Evolutionary conservation across 345 rosid species (phyloP).

Genomic region (Mercurialis annua): DNA sequence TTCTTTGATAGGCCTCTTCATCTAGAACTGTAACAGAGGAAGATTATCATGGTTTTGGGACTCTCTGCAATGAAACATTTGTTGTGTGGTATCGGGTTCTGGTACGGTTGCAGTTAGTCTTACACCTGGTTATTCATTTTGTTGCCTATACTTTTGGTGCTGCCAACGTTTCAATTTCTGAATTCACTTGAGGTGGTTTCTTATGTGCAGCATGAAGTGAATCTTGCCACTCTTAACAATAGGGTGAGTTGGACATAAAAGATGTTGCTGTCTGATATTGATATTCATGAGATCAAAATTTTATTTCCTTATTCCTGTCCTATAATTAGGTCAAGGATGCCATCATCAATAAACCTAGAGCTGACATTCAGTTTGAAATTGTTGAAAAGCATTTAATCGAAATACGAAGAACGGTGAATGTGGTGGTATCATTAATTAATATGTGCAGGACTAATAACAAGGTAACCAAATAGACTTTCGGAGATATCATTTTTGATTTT

Average conservation of each 20-base stretch:
- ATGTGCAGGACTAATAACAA: conserved; percentile 63
- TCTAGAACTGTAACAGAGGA: conserved; percentile 36
- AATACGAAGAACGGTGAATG: conserved; percentile 56
- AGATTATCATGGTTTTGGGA: conserved; percentile 48
- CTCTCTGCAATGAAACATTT: conserved; percentile 63
- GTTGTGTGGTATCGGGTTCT: conserved; percentile 67
- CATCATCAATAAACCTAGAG: conserved; percentile 36
- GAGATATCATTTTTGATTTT: conserved; percentile 6
- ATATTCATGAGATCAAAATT: conserved; percentile 1
- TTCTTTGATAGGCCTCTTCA: conserved; percentile 44
- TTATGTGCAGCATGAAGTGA: conserved; percentile 69
- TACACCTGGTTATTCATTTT: background rate
- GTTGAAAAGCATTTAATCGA: conserved; percentile 43
- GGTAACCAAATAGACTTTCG: conserved; percentile 37
- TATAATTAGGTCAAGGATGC: conserved; percentile 53
- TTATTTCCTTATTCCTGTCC: conserved; percentile 1
- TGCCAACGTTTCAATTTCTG: no score
- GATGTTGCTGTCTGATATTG: conserved; percentile 4
- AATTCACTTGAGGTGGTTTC: no score
- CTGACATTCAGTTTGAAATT: conserved; percentile 38
- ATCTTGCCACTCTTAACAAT: conserved; percentile 52
- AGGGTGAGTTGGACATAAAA: conserved; percentile 41
- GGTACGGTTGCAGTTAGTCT: conserved; percentile 37
- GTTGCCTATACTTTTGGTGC: no score
- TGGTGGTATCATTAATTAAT: conserved; percentile 66